phyloP scores from a whole-genome alignment of 192 early-diverging fungal genomes.

The Paraglomus occultum region DNA sequence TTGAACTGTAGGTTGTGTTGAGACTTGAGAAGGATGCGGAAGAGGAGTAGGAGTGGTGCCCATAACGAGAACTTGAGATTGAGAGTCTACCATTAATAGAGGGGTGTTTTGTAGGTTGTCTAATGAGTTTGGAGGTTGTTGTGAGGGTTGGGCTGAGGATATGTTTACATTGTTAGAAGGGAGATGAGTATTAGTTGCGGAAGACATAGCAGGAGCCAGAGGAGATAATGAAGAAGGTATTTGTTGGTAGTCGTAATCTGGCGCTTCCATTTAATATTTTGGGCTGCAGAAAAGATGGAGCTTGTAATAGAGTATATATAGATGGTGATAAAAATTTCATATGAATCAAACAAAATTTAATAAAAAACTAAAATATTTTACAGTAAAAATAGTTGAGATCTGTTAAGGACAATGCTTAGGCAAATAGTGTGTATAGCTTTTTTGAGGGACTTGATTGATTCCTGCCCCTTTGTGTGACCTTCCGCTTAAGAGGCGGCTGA shows the following conservation, averaged over 20 bases:
- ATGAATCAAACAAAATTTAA: no score
- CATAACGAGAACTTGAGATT: not conserved
- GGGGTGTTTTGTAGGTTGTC: not conserved
- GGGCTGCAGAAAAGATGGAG: no score
- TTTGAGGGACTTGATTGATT: no score
- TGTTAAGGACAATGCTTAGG: no score
- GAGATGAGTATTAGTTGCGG: not conserved
- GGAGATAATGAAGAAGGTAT: constrained; percentile 2
- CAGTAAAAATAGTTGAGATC: no score
- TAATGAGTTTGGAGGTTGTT: not conserved
- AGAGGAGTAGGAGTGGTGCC: not conserved
- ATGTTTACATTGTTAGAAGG: not conserved
- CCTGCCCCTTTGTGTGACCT: no score
- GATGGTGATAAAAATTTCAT: no score
- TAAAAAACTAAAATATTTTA: no score
- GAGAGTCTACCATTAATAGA: not conserved
- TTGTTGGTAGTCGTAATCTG: constrained; percentile 16
- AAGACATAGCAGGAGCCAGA: not conserved
- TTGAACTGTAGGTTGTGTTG: not conserved
- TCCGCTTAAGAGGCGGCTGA: no score
- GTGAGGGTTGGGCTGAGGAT: not conserved
- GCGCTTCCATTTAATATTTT: constrained; percentile 21
- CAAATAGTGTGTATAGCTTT: no score
- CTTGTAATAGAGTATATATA: no score
- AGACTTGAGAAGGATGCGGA: not conserved